Evolutionary conservation across 371 early-diverging fungal species (phyloP).

Genomic region (Mucor saturninus): DNA sequence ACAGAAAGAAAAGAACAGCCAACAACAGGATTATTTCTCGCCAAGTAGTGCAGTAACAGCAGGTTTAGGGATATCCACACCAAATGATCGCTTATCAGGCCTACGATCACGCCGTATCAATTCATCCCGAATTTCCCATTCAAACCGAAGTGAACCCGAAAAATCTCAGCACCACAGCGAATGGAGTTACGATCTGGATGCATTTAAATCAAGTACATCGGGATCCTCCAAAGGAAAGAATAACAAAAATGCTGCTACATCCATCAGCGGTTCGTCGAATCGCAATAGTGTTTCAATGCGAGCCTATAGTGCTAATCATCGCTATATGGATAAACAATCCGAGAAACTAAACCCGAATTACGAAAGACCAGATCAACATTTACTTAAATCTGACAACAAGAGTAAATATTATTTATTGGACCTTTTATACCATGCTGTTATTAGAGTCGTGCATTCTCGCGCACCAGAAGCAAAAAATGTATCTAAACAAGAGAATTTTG

Average conservation of each 20-base stretch:
- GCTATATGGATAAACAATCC: slow-evolving; percentile 22
- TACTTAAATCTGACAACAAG: slow-evolving; percentile 2
- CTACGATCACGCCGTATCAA: slow-evolving; percentile 16
- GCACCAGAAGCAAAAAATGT: slow-evolving; percentile 33
- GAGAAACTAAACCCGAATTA: background rate
- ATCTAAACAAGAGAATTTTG: slow-evolving; percentile 14
- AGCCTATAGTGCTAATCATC: slow-evolving; percentile 24
- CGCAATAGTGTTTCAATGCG: slow-evolving; percentile 26
- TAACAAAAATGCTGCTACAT: slow-evolving; percentile 13
- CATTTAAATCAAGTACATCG: slow-evolving; percentile 16
- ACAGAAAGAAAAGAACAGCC: slow-evolving; percentile 21
- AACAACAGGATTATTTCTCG: slow-evolving; percentile 7
- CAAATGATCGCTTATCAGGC: slow-evolving; percentile 13
- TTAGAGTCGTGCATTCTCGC: slow-evolving; percentile 43
- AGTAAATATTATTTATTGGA: slow-evolving; percentile 24
- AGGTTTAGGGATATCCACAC: slow-evolving; percentile 38
- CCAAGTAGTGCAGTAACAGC: slow-evolving; percentile 44
- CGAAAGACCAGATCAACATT: slow-evolving; percentile 5
- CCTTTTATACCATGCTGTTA: slow-evolving; percentile 31
- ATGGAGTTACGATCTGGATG: slow-evolving; percentile 27
- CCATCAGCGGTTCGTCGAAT: slow-evolving; percentile 32
- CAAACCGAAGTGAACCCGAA: slow-evolving; percentile 25
- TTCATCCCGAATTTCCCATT: slow-evolving; percentile 12
- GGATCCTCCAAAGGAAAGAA: slow-evolving; percentile 15
- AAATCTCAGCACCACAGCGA: slow-evolving; percentile 13